Base-by-base conservation (phyloP, 768 basidiomycete genomes). In the Lactarius deliciosus region DNA sequence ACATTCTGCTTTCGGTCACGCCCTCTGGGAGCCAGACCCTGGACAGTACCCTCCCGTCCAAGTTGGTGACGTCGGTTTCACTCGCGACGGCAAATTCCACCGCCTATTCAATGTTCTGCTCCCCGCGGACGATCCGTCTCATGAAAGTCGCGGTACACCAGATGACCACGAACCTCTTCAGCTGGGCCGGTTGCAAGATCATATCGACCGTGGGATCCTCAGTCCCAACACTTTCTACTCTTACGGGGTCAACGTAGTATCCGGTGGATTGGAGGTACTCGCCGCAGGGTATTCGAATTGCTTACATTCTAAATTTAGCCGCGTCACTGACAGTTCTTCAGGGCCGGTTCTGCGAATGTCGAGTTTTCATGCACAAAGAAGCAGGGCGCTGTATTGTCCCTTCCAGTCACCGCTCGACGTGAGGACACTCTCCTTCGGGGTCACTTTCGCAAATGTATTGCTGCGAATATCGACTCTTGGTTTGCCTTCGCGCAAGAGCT, bases 41-140 rank as follows among this genome's bases (percentile, higher is more conserved):
- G 45, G 45, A 47, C 9, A 47, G 10, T 47, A 20, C n/a, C n/a
- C 45, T 47, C 1, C 45, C n/a, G 45, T 22, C 3, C n/a, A 47
- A 0, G 45, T 47, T 11, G 45, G 45, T n/a, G 45, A 47, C 3
- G 45, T 47, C 9, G 45, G 45, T 47, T 47, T 47, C 45, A 22
- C n/a, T 47, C 45, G 45, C 45, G 45, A 47, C 45, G n/a, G 45
- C 45, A 47, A 47, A 47, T 47, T 47, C 45, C 45, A 47, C 9
- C 45, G 45, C 45, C 10, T 47, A 47, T 50, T 50, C 47, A 50
- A 50, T 50, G 22, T n/a, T 13, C n/a, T 50, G 5, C n/a, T 50
- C 22, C 47, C 10, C 22, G 22, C 47, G 5, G 2, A 22, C 5
- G 10, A 50, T 50, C 47, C 47, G 22, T 22, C 47, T 25, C n/a